These are phyloP conservation scores for Suillus brevipes DNA, from an alignment of 768 basidiomycete species.

Conservation along the genomic window DNA sequence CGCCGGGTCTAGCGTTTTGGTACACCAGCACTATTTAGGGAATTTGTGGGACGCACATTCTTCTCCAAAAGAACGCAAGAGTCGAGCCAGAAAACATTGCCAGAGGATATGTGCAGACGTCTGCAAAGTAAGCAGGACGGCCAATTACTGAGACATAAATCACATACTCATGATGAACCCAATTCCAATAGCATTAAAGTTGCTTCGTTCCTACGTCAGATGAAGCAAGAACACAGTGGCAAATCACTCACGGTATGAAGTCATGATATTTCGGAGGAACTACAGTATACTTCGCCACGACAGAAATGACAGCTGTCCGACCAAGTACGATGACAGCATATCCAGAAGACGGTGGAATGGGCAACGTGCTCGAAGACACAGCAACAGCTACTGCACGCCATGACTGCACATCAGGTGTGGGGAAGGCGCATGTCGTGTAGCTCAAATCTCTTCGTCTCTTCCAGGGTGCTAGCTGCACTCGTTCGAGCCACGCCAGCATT, in stretches of 20 bases:
- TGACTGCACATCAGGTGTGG: not conserved
- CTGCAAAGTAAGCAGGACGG: constrained; percentile 2
- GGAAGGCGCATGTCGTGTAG: constrained; percentile 10
- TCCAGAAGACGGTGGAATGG: constrained; percentile 54
- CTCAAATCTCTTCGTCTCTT: not conserved
- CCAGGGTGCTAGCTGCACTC: too few relatives aligned
- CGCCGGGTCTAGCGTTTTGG: constrained; percentile 68
- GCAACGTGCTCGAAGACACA: constrained; percentile 25
- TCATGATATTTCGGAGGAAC: constrained; percentile 26
- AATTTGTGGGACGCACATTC: constrained; percentile 6
- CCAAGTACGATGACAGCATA: constrained; percentile 57
- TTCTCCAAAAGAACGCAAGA: constrained; percentile 15
- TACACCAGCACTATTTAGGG: too few relatives aligned
- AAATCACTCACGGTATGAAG: constrained; percentile 20
- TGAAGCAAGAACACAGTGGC: not conserved
- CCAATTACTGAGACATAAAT: too few relatives aligned
- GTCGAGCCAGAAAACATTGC: constrained; percentile 16
- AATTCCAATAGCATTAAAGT: constrained; percentile 31
- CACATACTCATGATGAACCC: constrained; percentile 16
- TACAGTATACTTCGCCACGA: constrained; percentile 39
- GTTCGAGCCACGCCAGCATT: too few relatives aligned
- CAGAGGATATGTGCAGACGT: constrained; percentile 14
- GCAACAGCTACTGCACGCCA: constrained; percentile 20
- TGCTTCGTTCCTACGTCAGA: constrained; percentile 11
- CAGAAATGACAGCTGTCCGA: constrained; percentile 43